A percentile compares a stretch with the other conserved stretches of the same genome.
These are phyloP conservation scores for Suillus paluster DNA, from an alignment of 768 basidiomycete species.

Conservation along the genomic window DNA sequence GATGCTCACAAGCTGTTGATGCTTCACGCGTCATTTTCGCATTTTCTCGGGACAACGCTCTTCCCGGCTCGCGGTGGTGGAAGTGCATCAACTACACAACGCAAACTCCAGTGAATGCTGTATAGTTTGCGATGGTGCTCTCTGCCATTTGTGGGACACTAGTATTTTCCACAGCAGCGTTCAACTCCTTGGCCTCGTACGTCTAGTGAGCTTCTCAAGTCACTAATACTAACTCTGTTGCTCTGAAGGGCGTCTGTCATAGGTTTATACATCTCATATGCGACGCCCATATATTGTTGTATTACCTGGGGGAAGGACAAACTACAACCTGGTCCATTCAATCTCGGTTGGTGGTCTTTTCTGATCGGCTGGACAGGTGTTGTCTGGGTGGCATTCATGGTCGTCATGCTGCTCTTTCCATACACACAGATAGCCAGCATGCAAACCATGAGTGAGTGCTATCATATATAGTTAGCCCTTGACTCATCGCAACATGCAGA, in stretches of 20 bases:
- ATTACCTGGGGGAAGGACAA: constrained; percentile 38
- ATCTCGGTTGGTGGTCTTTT: constrained; percentile 34
- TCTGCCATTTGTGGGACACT: constrained; percentile 37
- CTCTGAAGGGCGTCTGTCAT: constrained; percentile 34
- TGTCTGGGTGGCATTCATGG: constrained; percentile 38
- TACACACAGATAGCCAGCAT: constrained; percentile 21
- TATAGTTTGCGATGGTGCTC: constrained; percentile 42
- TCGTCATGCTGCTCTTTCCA: constrained; percentile 40
- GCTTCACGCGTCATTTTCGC: constrained; percentile 53
- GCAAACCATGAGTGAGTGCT: constrained; percentile 39
- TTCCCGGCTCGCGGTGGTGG: constrained; percentile 44
- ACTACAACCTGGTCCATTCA: constrained; percentile 40
- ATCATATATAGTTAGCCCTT: not conserved
- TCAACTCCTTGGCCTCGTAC: constrained; percentile 41
- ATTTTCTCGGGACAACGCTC: constrained; percentile 43
- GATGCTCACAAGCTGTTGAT: constrained; percentile 51
- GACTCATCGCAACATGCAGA: constrained; percentile 13
- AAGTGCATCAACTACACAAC: constrained; percentile 37
- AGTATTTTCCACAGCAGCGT: constrained; percentile 37
- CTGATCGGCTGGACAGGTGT: constrained; percentile 35
- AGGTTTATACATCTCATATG: constrained; percentile 42
- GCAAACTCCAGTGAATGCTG: constrained; percentile 43
- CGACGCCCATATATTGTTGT: constrained; percentile 40
- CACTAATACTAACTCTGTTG: not conserved
- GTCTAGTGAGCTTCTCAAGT: constrained; percentile 1